Conservation (phyloP, 176 grass and related monocot species). For the Carex kokanica region DNA sequence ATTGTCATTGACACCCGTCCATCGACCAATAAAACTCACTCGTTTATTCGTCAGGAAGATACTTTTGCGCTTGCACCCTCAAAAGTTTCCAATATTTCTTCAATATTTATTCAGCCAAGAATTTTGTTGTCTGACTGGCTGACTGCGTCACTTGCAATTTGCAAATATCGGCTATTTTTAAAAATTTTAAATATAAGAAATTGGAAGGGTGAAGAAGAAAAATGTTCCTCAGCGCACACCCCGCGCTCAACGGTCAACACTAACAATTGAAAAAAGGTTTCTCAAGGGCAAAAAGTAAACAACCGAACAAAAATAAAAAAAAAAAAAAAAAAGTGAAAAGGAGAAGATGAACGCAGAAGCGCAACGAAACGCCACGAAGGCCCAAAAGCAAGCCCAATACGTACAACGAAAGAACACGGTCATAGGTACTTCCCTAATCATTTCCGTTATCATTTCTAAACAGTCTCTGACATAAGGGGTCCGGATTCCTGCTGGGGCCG, state of each 20-base stretch:
- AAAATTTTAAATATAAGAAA: neutral
- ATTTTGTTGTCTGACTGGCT: neutral
- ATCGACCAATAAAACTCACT: neutral
- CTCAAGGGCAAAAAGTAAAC: neutral
- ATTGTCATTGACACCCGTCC: neutral
- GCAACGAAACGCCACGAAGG: neutral
- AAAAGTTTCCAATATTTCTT: neutral
- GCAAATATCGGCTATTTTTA: neutral
- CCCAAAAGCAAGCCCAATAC: neutral
- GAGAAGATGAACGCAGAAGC: neutral
- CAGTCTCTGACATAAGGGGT: neutral
- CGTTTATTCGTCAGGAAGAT: neutral
- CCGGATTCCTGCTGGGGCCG: neutral
- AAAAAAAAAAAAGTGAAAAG: neutral
- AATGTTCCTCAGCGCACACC: neutral
- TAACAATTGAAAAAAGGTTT: neutral
- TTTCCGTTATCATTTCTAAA: slow-evolving; percentile 15
- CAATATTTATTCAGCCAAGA: neutral
- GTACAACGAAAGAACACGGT: neutral
- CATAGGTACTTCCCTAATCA: slow-evolving; percentile 11
- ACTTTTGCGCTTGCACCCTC: neutral
- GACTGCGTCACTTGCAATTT: neutral
- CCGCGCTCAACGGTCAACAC: neutral
- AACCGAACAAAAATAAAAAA: neutral
- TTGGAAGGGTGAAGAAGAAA: neutral